Percentiles rank a stretch among this genome's conserved stretches.
Evolutionary conservation across 2,329 filamentous ascomycete species (phyloP).

Genomic region (Aulographum hederae): DNA sequence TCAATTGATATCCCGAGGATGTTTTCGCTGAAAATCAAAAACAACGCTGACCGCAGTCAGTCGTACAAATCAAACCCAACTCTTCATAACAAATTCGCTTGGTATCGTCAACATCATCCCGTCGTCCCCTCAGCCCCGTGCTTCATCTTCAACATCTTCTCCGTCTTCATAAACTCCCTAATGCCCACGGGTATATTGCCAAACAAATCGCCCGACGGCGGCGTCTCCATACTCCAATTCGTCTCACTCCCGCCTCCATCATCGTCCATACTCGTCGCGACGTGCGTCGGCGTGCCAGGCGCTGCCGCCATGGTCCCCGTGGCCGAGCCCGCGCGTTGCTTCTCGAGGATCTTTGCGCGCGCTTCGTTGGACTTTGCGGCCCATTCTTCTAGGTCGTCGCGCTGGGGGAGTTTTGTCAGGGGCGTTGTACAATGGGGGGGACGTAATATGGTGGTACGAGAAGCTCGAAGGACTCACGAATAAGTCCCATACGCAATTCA

Average conservation of each 20-base stretch:
- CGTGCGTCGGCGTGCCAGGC: slow-evolving; percentile 25
- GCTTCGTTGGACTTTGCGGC: slow-evolving; percentile 47
- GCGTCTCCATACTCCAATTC: slow-evolving; percentile 37
- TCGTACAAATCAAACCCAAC: no score
- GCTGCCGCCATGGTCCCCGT: slow-evolving; percentile 17
- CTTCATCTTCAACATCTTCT: slow-evolving; percentile 72
- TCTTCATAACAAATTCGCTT: no score
- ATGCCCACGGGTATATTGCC: slow-evolving; percentile 77
- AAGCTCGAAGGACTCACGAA: no score
- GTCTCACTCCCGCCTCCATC: slow-evolving; percentile 59
- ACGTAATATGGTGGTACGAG: no score
- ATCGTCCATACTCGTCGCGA: slow-evolving; percentile 52
- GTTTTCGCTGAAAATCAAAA: no score
- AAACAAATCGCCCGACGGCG: slow-evolving; percentile 44
- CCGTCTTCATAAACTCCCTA: slow-evolving; percentile 89
- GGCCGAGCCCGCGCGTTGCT: slow-evolving; percentile 12
- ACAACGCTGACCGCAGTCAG: no score
- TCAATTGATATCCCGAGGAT: no score
- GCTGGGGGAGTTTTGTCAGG: no score
- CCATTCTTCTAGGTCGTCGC: slow-evolving; percentile 89
- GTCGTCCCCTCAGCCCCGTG: no score
- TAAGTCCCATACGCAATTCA: slow-evolving; percentile 90
- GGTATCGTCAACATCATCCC: no score
- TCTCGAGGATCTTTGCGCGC: slow-evolving; percentile 29
- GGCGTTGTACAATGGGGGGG: no score